These are phyloP conservation scores for Phytophthora melonis DNA, from an alignment of 352 stramenopile species.

Conservation along the genomic window DNA sequence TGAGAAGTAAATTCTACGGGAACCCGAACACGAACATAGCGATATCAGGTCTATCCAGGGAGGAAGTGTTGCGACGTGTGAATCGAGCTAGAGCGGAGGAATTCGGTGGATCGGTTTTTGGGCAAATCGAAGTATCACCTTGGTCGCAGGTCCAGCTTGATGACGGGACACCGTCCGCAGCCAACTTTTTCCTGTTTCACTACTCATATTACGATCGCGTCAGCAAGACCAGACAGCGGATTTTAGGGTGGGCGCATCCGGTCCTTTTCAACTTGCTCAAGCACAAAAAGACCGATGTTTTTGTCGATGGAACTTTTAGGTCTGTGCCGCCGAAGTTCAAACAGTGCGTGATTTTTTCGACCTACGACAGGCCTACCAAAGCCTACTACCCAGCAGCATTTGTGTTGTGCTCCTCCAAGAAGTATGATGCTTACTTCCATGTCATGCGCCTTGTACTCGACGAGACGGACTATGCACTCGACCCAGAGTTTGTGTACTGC, in stretches of 20 bases:
- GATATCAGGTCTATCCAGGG: neutral
- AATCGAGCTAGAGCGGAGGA: neutral
- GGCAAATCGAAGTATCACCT: neutral
- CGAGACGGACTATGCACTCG: neutral
- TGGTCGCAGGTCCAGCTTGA: neutral
- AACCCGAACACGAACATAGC: neutral
- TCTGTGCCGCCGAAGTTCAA: conserved; percentile 6
- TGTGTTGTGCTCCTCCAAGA: conserved; percentile 5
- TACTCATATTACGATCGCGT: conserved; percentile 12
- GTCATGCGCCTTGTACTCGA: neutral
- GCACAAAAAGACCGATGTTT: conserved; percentile 12
- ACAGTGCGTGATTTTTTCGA: conserved; percentile 11
- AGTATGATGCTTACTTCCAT: conserved; percentile 5
- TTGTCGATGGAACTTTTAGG: conserved; percentile 16
- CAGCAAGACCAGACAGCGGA: neutral
- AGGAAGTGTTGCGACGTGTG: neutral
- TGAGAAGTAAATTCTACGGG: conserved; percentile 1
- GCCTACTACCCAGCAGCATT: neutral
- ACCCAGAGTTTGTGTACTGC: conserved; percentile 14
- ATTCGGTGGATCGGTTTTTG: neutral
- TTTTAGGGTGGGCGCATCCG: conserved; percentile 8
- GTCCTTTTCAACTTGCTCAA: conserved; percentile 13
- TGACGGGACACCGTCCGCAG: neutral
- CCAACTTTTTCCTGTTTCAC: conserved; percentile 7
- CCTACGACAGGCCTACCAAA: neutral